Evolutionary conservation across 495 filamentous ascomycete species (phyloP).

Genomic region (Gamarada debralockiae): DNA sequence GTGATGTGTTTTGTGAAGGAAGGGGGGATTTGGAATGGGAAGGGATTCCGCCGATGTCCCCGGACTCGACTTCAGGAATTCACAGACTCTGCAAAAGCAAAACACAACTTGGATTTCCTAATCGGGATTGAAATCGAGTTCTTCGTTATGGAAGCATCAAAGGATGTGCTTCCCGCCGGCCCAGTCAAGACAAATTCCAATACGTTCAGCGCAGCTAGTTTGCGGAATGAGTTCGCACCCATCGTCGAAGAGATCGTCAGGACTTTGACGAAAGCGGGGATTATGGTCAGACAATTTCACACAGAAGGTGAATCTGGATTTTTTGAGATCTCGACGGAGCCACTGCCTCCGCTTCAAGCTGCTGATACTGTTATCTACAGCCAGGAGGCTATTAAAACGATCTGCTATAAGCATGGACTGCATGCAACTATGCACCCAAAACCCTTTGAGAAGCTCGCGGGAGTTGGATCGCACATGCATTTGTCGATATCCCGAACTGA

Average conservation of each 20-base stretch:
- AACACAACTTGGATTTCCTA: conserved; percentile 42
- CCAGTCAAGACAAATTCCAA: conserved; percentile 26
- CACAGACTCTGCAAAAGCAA: conserved; percentile 39
- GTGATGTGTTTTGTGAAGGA: conserved; percentile 56
- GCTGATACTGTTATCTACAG: conserved; percentile 70
- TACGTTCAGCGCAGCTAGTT: conserved; percentile 58
- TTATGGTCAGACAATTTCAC: conserved; percentile 73
- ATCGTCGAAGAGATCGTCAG: conserved; percentile 57
- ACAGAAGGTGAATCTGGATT: conserved; percentile 69
- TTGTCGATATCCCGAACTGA: conserved; percentile 54
- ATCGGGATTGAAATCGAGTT: conserved; percentile 82
- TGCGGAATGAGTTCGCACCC: conserved; percentile 46
- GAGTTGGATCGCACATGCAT: conserved; percentile 64
- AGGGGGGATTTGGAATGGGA: conserved; percentile 47
- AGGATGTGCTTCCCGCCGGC: conserved; percentile 15
- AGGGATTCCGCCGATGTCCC: conserved; percentile 46
- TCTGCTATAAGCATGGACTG: conserved; percentile 53
- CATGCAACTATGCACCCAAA: conserved; percentile 73
- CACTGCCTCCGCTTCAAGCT: conserved; percentile 57
- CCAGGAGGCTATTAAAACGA: conserved; percentile 57
- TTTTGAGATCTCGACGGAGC: conserved; percentile 71
- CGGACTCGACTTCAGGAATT: conserved; percentile 51
- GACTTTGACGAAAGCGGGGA: conserved; percentile 54
- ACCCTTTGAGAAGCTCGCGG: conserved; percentile 51
- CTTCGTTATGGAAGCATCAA: conserved; percentile 47